Base-by-base conservation (phyloP, 1,284 basidiomycete species). In the Rugosomyces carneus region DNA sequence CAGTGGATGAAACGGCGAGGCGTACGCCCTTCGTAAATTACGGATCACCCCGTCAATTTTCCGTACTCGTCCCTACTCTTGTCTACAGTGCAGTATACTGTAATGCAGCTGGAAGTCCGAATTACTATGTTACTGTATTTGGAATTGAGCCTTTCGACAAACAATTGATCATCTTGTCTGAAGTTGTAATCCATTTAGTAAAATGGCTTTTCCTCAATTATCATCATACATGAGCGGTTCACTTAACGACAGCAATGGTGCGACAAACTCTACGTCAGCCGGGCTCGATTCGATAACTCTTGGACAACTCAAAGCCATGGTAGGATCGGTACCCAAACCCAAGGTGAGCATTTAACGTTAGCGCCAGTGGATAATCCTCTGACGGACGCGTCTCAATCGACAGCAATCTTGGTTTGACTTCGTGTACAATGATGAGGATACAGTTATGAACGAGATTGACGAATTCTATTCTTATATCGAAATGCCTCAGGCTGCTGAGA, bases 401-500 rank as follows among this genome's bases (percentile, higher is more conserved):
- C 70, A 90, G 88, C 81, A 89, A 80, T 83, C 80, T 26, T 81
- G 80, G 57, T 94, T 89, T 64, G 90, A 93, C 69, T 94, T 89
- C 66, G 80, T 84, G 50, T 95, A 95, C 62, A 89, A 93, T 56
- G 95, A 99, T 62, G 90, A 95, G 58, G 93, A 98, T 65, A 90
- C 88, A 13, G 81, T 97, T 37, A 85, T 94, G 74, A 89, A 91
- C 57, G 96, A 98, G 66, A 86, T 99, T 38, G 90, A 98, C 53
- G 96, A 99, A 67, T 98, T 99, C 69, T 99, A 96, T 68, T 93
- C 93, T 20, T 99, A 97, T 68, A 85, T 95, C 48, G 95, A 99
- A 69, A 92, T 93, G 73, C 82, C 87, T 0, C 89, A 93, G 62
- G 83, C 94, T 11, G 80, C 82, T 2, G 90, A 94, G 72, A 93